Conservation (phyloP, 768 basidiomycete genomes). For the Tricholoma flavovirens region DNA sequence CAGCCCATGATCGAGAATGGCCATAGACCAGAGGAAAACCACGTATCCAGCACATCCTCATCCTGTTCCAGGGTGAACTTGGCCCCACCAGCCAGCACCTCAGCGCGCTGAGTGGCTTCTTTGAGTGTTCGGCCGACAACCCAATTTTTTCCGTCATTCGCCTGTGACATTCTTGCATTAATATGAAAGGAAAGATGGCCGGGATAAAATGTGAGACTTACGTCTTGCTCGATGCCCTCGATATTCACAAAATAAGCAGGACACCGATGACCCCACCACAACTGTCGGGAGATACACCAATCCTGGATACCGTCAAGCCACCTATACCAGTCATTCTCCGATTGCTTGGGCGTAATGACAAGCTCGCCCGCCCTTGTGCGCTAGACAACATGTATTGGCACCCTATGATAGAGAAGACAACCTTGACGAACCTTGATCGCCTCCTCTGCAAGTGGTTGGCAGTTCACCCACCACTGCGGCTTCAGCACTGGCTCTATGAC, state of each 20-base stretch:
- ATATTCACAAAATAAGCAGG: conserved; percentile 91
- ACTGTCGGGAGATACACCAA: conserved; percentile 98
- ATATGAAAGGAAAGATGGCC: not conserved
- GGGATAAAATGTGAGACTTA: conserved; percentile 23
- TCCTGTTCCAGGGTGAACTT: conserved; percentile 84
- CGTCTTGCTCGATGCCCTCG: conserved; percentile 69
- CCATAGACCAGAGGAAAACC: conserved; percentile 98
- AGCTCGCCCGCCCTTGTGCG: conserved; percentile 88
- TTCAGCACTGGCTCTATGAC: conserved; percentile 92
- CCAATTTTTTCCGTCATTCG: conserved; percentile 75
- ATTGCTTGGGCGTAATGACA: conserved; percentile 72
- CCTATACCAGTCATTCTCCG: conserved; percentile 91
- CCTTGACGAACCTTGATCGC: conserved; percentile 63
- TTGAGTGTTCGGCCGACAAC: conserved; percentile 79
- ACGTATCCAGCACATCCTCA: conserved; percentile 96
- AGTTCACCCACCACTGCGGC: conserved; percentile 99
- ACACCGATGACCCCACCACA: conserved; percentile 99
- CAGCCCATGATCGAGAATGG: conserved; percentile 97
- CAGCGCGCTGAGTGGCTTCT: conserved; percentile 74
- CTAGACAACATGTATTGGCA: conserved; percentile 33
- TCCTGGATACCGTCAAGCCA: conserved; percentile 96
- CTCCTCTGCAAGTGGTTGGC: conserved; percentile 85
- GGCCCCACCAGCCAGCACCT: conserved; percentile 57
- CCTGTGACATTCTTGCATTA: conserved; percentile 27
- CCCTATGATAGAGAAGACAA: not conserved